Evolutionary conservation across 305 asterid genomes (phyloP).

Genomic region (Fraxinus greggii): DNA sequence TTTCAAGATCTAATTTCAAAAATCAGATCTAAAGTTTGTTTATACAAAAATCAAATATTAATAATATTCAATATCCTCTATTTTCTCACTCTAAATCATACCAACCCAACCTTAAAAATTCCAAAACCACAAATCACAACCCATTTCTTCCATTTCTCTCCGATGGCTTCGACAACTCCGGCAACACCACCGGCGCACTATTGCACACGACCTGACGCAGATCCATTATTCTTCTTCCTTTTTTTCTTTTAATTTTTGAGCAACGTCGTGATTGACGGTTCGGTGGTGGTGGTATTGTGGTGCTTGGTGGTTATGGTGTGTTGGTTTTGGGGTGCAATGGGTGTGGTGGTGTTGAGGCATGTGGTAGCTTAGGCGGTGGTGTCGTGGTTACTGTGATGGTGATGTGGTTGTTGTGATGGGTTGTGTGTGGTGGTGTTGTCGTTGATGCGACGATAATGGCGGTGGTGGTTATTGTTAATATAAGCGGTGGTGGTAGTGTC

Average conservation of each 20-base stretch:
- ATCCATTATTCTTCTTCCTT: neutral
- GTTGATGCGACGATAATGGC: neutral
- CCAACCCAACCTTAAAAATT: neutral
- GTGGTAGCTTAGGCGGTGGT: neutral
- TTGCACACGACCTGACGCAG: neutral
- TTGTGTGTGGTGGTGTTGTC: neutral
- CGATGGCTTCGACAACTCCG: neutral
- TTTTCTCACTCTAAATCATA: neutral
- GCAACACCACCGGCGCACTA: neutral
- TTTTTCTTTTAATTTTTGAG: too few relatives aligned
- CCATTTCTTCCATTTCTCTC: neutral
- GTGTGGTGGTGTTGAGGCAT: too few relatives aligned
- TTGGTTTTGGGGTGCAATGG: too few relatives aligned
- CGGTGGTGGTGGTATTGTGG: neutral
- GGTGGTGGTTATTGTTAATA: too few relatives aligned
- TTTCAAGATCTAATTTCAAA: too few relatives aligned
- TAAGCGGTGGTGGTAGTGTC: too few relatives aligned
- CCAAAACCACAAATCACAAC: neutral
- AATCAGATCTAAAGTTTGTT: too few relatives aligned
- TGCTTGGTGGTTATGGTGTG: neutral
- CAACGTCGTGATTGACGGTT: too few relatives aligned
- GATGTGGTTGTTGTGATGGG: neutral
- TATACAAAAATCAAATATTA: too few relatives aligned
- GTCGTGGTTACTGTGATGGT: too few relatives aligned
- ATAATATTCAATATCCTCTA: too few relatives aligned